These are phyloP conservation scores for Stachybotrys chartarum DNA, from an alignment of 2,329 filamentous ascomycete species.

Conservation along the genomic window DNA sequence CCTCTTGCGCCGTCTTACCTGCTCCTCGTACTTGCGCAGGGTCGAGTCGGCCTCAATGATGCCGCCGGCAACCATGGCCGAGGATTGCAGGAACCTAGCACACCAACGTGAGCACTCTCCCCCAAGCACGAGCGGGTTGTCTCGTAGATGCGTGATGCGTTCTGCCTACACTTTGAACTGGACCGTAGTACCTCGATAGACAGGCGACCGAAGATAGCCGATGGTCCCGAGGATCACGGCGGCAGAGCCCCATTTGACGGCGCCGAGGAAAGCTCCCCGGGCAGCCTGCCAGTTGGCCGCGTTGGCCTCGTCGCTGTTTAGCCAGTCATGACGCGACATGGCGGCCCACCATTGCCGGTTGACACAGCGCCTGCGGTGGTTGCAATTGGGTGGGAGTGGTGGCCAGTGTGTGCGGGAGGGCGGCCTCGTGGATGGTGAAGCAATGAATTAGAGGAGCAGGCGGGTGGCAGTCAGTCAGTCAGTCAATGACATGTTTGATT, in stretches of 20 bases:
- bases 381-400: background rate
- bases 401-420: background rate
- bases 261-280: constrained; percentile 59
- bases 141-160: constrained; percentile 18
- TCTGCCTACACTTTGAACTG: constrained; percentile 65
- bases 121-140: background rate
- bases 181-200: constrained; percentile 66
- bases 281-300: constrained; percentile 66
- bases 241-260: constrained; percentile 65
- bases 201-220: constrained; percentile 58
- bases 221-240: constrained; percentile 54
- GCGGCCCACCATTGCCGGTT: constrained; percentile 3
- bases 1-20: constrained; percentile 57
- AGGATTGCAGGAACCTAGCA: constrained; percentile 71
- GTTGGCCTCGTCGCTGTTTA: constrained; percentile 60
- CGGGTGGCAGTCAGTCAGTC: background rate
- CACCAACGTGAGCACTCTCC: constrained; percentile 2
- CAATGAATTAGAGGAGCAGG: background rate
- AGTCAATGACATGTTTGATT: background rate
- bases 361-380: constrained; percentile 10
- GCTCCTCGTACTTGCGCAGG: constrained; percentile 59
- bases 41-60: constrained; percentile 69
- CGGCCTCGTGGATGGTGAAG: background rate
- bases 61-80: constrained; percentile 72
- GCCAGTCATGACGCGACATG: constrained; percentile 47